Percentiles rank a stretch among this genome's conserved stretches.
These are phyloP conservation scores for Elymus sibiricus DNA, from an alignment of 176 grass and related monocot genomes.

Conservation along the genomic window DNA sequence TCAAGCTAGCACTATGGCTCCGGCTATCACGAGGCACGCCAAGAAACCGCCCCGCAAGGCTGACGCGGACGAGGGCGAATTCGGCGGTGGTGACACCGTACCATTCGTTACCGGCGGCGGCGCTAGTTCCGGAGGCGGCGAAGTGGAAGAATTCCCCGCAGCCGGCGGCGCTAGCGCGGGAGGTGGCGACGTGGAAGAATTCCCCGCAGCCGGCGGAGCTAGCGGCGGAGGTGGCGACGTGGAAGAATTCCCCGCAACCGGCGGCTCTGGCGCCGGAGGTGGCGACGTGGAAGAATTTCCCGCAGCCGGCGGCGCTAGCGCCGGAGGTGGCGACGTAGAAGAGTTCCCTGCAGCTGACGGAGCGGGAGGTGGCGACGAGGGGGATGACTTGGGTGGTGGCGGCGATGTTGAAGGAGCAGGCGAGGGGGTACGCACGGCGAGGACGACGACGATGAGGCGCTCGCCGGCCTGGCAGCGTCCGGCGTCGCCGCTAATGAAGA, in stretches of 20 bases:
- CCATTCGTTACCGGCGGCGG: background rate
- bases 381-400: background rate
- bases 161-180: background rate
- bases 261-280: background rate
- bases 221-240: background rate
- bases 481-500: slow-evolving; percentile 70
- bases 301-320: background rate
- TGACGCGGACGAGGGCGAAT: slow-evolving; percentile 12
- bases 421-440: slow-evolving; percentile 18
- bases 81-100: background rate
- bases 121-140: background rate
- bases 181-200: background rate
- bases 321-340: background rate
- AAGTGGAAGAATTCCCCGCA: background rate
- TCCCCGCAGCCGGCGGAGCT: background rate
- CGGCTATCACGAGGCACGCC: background rate
- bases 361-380: background rate
- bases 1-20: slow-evolving; percentile 18
- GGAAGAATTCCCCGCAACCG: background rate
- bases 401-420: background rate
- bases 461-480: slow-evolving; percentile 47
- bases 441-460: slow-evolving; percentile 55
- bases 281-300: background rate
- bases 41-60: background rate
- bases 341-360: background rate